Conservation (phyloP, 495 filamentous ascomycete species). For the Podospora didyma region DNA sequence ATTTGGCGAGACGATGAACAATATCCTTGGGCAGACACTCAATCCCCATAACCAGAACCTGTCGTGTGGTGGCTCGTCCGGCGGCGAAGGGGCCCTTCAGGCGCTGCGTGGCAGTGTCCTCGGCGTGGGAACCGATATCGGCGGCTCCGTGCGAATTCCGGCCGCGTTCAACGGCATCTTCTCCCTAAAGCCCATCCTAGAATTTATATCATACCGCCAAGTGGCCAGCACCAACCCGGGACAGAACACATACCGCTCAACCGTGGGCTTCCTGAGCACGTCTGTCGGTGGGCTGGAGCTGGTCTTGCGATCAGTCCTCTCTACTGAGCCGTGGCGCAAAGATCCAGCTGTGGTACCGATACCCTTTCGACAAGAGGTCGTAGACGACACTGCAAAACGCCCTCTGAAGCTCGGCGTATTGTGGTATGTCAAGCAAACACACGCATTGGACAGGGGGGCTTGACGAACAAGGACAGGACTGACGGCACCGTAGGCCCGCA, state of each 20-base stretch:
- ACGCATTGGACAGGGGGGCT: not conserved
- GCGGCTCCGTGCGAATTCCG: conserved; percentile 61
- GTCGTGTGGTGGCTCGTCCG: conserved; percentile 60
- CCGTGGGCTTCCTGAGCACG: conserved; percentile 23
- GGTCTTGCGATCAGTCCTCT: conserved; percentile 27
- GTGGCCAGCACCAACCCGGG: conserved; percentile 32
- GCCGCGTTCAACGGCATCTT: conserved; percentile 57
- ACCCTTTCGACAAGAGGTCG: conserved; percentile 23
- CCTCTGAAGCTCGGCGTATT: conserved; percentile 48
- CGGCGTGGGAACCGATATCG: conserved; percentile 64
- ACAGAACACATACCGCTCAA: conserved; percentile 29
- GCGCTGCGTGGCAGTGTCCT: conserved; percentile 39
- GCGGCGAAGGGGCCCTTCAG: conserved; percentile 53
- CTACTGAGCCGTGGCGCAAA: conserved; percentile 22
- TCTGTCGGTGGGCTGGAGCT: conserved; percentile 29
- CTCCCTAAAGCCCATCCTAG: conserved; percentile 55
- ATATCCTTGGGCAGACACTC: conserved; percentile 60
- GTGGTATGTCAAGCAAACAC: not conserved
- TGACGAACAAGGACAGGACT: conserved; percentile 19
- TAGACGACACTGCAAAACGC: conserved; percentile 1
- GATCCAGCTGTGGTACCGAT: conserved; percentile 29
- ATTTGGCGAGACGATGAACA: conserved; percentile 54
- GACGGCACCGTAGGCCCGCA: conserved; percentile 55
- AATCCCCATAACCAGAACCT: conserved; percentile 59
- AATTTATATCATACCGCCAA: conserved; percentile 49